Evolutionary conservation across 1,139 yeast species (phyloP), one percentile per base, ranked within the genome.

Genomic region (Kazachstania sp.): DNA sequence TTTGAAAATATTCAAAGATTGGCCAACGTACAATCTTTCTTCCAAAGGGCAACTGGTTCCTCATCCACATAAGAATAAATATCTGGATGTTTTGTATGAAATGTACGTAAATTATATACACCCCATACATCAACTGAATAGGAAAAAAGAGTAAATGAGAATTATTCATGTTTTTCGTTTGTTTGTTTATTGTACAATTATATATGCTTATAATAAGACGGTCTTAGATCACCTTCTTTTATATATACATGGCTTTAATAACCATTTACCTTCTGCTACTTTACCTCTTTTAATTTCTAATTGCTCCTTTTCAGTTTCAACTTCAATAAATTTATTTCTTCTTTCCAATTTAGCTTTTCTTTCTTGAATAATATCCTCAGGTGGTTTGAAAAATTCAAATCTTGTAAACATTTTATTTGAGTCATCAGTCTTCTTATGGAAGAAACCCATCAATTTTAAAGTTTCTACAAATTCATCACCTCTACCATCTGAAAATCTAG

Each of bases 241-340:
- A 68, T 92, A 92, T 51, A 92, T 86, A 69, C 98, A 92, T 5
- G 99, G 98, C 65, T 90, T 92, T 55, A 92, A 73, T 49, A 88
- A 71, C 95, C 95, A 87, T 59, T 83, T 77, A 12, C 95, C 95
- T 60, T 86, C 95, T 0, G 92, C 83, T 9, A 64, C 65, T 49
- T 72, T 69, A n/a, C 67, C 63, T 58, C 94, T 74, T 56, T 74
- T 79, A 43, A 62, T 61, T 48, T 79, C 78, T 46, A 83, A 68
- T 46, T 74, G 72, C 57, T 81, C 83, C 56, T 75, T 76, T 49
- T 79, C 81, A 31, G 77, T 70, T 51, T 82, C 86, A 31, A 73
- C 77, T 58, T 86, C 95, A 43, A 86, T 76, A 58, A 87, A 86
- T 62, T 80, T 83, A 59, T 77, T 77, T 63, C 74, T 80, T 62